Evolutionary conservation across 176 grass and related monocot genomes (phyloP).

Genomic region (Eragrostis nindensis): DNA sequence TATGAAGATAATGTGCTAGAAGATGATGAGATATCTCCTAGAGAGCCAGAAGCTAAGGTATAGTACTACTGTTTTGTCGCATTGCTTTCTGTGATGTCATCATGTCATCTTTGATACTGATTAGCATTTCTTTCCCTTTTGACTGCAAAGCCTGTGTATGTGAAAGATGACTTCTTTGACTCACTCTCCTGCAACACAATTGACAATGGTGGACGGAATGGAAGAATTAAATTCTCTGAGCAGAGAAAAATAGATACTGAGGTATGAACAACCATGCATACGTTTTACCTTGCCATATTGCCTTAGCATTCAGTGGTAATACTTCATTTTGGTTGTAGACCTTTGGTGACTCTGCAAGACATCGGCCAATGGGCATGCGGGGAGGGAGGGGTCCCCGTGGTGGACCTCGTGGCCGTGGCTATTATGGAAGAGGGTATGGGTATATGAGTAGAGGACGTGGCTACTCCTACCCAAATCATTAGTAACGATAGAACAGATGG

Average conservation of each 20-base stretch:
- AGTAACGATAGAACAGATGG: not conserved
- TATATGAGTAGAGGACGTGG: slow-evolving; percentile 55
- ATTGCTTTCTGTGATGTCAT: not conserved
- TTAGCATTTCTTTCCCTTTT: slow-evolving; percentile 28
- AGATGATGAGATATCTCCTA: slow-evolving; percentile 58
- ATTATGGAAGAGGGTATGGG: slow-evolving; percentile 69
- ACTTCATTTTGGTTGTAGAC: slow-evolving; percentile 54
- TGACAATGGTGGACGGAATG: slow-evolving; percentile 64
- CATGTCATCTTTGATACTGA: slow-evolving; percentile 33
- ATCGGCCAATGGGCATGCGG: slow-evolving; percentile 60
- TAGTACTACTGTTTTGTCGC: not conserved
- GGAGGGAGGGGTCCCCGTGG: slow-evolving; percentile 69
- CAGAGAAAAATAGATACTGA: slow-evolving; percentile 89
- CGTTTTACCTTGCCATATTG: not conserved
- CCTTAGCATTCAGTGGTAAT: slow-evolving; percentile 1
- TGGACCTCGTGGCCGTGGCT: slow-evolving; percentile 49
- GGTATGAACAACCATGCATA: slow-evolving; percentile 43
- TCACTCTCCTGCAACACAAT: slow-evolving; percentile 84
- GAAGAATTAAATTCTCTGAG: slow-evolving; percentile 81
- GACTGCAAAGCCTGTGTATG: slow-evolving; percentile 69
- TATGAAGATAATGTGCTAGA: slow-evolving; percentile 63
- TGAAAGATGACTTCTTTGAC: slow-evolving; percentile 98
- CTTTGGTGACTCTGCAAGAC: slow-evolving; percentile 81
- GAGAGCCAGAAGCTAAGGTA: slow-evolving; percentile 57
- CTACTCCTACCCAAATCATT: slow-evolving; percentile 44